A percentile compares a stretch with the other conserved stretches of the same genome.
Evolutionary conservation across 176 grass and related monocot genomes (phyloP).

Genomic region (Rhynchospora tenuis): DNA sequence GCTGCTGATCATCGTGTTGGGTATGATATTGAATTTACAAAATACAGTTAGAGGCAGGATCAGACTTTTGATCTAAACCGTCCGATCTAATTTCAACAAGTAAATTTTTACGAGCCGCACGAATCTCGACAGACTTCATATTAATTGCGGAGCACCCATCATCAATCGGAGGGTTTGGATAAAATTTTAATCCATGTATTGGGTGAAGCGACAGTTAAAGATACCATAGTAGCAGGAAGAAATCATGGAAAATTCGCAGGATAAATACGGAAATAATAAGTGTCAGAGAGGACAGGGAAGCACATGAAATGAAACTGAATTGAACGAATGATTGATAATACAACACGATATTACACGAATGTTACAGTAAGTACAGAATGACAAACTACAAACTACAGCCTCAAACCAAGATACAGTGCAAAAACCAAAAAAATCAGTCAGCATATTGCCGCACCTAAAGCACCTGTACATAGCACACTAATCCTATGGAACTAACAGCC

Average conservation of each 20-base stretch:
- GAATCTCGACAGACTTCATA: no score
- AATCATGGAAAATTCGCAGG: neutral
- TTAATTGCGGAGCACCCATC: no score
- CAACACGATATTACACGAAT: neutral
- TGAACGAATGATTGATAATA: neutral
- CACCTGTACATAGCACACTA: slow-evolving; percentile 18
- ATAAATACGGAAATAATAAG: neutral
- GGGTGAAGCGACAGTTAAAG: neutral
- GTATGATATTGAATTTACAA: no score
- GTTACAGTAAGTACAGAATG: slow-evolving; percentile 5
- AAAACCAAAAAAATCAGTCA: neutral
- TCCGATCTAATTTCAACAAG: no score
- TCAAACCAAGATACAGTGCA: neutral
- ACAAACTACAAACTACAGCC: neutral
- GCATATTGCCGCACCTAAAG: neutral
- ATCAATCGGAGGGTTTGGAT: no score
- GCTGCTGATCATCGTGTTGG: no score
- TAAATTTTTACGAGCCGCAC: no score
- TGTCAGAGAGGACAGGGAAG: neutral
- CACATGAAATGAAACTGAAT: neutral
- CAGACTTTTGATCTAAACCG: no score
- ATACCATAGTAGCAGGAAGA: neutral
- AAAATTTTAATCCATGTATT: neutral
- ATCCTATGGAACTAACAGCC: neutral
- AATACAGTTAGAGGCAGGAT: no score